A percentile compares a stretch with the other conserved stretches of the same genome.
Conservation (phyloP, 352 stramenopile species). For the Globisporangium heterothallicum region DNA sequence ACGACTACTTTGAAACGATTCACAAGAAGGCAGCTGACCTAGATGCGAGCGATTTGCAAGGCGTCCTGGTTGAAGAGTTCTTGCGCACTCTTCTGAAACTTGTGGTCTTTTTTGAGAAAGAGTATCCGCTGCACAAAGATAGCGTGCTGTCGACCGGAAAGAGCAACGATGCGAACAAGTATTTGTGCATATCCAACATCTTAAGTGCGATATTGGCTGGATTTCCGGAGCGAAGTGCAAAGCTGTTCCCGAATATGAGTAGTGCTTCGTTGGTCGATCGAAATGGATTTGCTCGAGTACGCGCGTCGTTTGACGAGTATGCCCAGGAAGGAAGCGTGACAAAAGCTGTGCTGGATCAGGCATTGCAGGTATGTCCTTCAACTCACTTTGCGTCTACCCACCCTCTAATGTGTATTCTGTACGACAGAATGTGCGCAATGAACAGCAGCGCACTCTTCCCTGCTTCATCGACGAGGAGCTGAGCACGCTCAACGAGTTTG, state of each 20-base stretch:
- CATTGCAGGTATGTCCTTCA: slow-evolving; percentile 27
- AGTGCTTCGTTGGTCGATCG: slow-evolving; percentile 2
- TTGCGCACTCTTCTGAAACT: slow-evolving; percentile 68
- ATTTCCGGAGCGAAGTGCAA: slow-evolving; percentile 35
- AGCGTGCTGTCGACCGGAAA: slow-evolving; percentile 5
- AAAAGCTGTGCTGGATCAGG: slow-evolving; percentile 16
- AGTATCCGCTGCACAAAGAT: slow-evolving; percentile 30
- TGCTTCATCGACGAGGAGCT: slow-evolving; percentile 72
- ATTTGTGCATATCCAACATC: slow-evolving; percentile 63
- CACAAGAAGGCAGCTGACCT: slow-evolving; percentile 56
- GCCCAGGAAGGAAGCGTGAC: slow-evolving; percentile 18
- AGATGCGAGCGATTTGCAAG: slow-evolving; percentile 70
- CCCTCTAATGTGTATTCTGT: too few relatives aligned
- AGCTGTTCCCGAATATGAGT: slow-evolving; percentile 39
- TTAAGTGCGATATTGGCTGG: slow-evolving; percentile 53
- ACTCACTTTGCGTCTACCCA: too few relatives aligned
- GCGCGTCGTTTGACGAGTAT: slow-evolving; percentile 25
- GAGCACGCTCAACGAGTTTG: slow-evolving; percentile 25
- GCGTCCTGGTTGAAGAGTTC: slow-evolving; percentile 72
- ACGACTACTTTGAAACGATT: slow-evolving; percentile 72
- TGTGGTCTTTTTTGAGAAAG: slow-evolving; percentile 65
- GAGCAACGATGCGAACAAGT: slow-evolving; percentile 21
- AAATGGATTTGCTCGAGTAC: slow-evolving; percentile 7
- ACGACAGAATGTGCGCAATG: slow-evolving; percentile 16
- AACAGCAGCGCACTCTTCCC: neutral